Evolutionary conservation across 2,329 filamentous ascomycete species (phyloP), one percentile per base, ranked within the genome.

Genomic region (Colletotrichum tropicale): DNA sequence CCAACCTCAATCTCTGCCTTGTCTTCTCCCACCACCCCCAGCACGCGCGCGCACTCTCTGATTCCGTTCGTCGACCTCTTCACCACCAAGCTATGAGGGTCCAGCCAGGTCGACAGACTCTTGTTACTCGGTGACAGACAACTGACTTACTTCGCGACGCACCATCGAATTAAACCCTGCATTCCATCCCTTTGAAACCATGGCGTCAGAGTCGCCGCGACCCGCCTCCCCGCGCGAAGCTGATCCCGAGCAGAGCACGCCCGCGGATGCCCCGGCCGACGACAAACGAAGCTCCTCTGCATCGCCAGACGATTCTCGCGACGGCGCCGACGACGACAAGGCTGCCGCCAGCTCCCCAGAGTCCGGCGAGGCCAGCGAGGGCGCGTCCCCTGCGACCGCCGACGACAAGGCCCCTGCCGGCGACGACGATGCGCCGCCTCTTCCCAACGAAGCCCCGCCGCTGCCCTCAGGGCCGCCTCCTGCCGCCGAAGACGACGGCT

Each of bases 401-500:
- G 70, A 75, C 21, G 70, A 71, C 30, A 48, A 74, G 48, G 70
- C 76, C 21, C 30, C 74, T 36, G 66, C 69, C 7, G 77, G 75
- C 36, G 77, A 76, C 36, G 78, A 80, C 56, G 77, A 70, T 60
- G 81, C 80, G 48, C 84, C 85, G 38, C 84, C 85, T 16, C 80
- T 87, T 26, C 83, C 83, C 43, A 80, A 79, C 32, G 84, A 85
- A 70, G 77, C 79, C 5, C 87, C 87, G 5, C 87, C 87, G 1
- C 80, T 89, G 8, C 88, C 87, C 4, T 80, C 82, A 61, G 87
- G 88, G 74, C 84, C 85, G 16, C 80, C 82, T 66, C 86, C 89
- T 81, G 77, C 88, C 69, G 89, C 93, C 74, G 91, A 93, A 82
- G 91, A 93, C 76, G 92, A 93, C 80, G 96, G 96, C 75, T 98